phyloP scores from a whole-genome alignment of 495 filamentous ascomycete species.

The Xylaria castorea region DNA sequence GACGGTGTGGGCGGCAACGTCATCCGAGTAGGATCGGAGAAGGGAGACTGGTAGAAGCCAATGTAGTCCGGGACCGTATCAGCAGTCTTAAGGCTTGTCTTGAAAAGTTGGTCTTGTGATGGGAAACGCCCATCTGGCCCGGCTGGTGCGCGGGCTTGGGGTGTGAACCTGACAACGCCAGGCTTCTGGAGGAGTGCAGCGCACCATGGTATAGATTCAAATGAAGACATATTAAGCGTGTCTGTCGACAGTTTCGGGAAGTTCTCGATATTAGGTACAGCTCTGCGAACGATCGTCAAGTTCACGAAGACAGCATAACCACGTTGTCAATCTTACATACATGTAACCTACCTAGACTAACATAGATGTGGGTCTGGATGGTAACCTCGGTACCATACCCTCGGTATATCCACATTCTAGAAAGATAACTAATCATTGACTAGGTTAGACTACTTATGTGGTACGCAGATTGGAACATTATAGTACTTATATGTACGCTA shows the following conservation, averaged over 20 bases:
- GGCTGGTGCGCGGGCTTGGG: not conserved
- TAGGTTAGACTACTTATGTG: no score
- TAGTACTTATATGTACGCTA: no score
- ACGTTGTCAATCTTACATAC: not conserved
- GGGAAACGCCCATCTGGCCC: not conserved
- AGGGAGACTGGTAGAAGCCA: slow-evolving; percentile 24
- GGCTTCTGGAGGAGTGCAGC: slow-evolving; percentile 3
- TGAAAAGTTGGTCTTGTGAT: slow-evolving; percentile 25
- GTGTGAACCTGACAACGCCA: slow-evolving; percentile 3
- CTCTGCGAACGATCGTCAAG: not conserved
- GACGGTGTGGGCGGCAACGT: not conserved
- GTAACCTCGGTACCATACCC: not conserved
- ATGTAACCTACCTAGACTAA: not conserved
- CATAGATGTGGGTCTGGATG: not conserved
- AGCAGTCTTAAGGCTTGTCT: slow-evolving; percentile 2
- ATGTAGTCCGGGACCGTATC: slow-evolving; percentile 7
- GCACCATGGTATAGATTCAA: slow-evolving; percentile 14
- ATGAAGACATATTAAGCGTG: not conserved
- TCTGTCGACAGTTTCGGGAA: not conserved
- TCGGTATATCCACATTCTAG: no score
- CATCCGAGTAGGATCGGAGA: not conserved
- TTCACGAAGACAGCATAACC: not conserved
- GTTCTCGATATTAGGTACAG: not conserved
- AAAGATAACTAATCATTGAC: no score
- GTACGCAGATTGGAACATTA: no score